These are phyloP conservation scores for Pseudocercospora ulei DNA, from an alignment of 2,329 filamentous ascomycete species.

Conservation along the genomic window DNA sequence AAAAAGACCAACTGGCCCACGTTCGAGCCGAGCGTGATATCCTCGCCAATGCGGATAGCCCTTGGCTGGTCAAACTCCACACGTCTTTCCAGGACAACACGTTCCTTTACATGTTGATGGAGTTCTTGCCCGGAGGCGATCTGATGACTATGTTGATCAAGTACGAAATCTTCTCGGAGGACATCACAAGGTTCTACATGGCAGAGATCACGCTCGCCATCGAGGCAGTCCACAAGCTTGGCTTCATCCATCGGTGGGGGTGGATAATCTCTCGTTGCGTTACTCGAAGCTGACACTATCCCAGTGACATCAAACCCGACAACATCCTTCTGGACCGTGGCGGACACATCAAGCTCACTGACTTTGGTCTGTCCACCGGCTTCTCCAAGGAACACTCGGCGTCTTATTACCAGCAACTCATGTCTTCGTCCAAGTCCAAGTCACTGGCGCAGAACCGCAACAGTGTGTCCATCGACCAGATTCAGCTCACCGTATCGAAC, in stretches of 20 bases:
- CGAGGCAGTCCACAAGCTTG: slow-evolving; percentile 93
- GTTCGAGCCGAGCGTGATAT: slow-evolving; percentile 97
- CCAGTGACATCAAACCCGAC: slow-evolving; percentile 95
- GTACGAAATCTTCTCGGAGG: slow-evolving; percentile 98
- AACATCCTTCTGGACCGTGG: slow-evolving; percentile 93
- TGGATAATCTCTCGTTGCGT: background rate
- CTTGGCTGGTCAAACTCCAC: slow-evolving; percentile 97
- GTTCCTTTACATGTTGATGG: slow-evolving; percentile 98
- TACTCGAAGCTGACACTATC: slow-evolving; percentile 6
- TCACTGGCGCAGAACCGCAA: slow-evolving; percentile 59
- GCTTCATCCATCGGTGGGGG: slow-evolving; percentile 86
- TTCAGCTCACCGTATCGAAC: slow-evolving; percentile 95
- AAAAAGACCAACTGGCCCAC: slow-evolving; percentile 95
- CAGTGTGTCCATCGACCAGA: slow-evolving; percentile 93
- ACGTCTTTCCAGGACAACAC: slow-evolving; percentile 95
- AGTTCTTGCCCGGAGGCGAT: slow-evolving; percentile 95
- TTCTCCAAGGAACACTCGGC: slow-evolving; percentile 98
- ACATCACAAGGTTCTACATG: slow-evolving; percentile 98
- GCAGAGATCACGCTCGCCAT: slow-evolving; percentile 97
- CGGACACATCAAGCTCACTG: slow-evolving; percentile 94
- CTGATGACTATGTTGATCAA: slow-evolving; percentile 99
- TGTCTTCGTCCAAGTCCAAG: slow-evolving; percentile 49
- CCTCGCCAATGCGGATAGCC: slow-evolving; percentile 95
- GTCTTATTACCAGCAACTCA: slow-evolving; percentile 92
- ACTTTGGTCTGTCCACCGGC: slow-evolving; percentile 94